A percentile compares a stretch with the other conserved stretches of the same genome.
These are phyloP conservation scores for Ogataea trehalophila DNA, from an alignment of 805 yeast genomes.

Conservation along the genomic window DNA sequence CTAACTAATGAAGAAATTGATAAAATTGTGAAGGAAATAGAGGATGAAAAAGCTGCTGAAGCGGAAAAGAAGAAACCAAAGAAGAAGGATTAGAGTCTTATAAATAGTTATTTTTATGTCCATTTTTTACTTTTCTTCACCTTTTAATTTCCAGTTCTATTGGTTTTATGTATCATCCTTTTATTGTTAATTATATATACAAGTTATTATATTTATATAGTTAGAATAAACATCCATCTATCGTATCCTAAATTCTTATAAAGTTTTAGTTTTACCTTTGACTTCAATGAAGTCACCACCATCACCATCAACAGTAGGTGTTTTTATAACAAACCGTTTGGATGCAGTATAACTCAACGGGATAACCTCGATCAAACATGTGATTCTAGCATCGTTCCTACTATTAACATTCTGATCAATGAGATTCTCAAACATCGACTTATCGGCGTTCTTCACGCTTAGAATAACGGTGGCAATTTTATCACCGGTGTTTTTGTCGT, in stretches of 20 bases:
- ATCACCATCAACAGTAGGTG: slow-evolving; percentile 16
- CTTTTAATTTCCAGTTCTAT: not conserved
- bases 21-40: slow-evolving; percentile 72
- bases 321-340: slow-evolving; percentile 21
- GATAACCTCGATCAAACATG: slow-evolving; percentile 24
- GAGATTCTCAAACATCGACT: slow-evolving; percentile 15
- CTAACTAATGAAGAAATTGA: slow-evolving; percentile 70
- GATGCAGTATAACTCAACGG: slow-evolving; percentile 17
- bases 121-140: not conserved
- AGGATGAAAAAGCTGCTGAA: slow-evolving; percentile 81
- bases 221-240: no score
- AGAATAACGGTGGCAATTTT: slow-evolving; percentile 24
- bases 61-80: slow-evolving; percentile 65
- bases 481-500: slow-evolving; percentile 19
- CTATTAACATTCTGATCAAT: slow-evolving; percentile 23
- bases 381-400: slow-evolving; percentile 16
- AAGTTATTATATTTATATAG: not conserved
- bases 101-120: not conserved
- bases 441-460: slow-evolving; percentile 16
- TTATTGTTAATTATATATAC: slow-evolving; percentile 1
- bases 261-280: slow-evolving; percentile 25
- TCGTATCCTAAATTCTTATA: slow-evolving; percentile 1
- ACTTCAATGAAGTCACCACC: slow-evolving; percentile 24
- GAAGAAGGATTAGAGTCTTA: slow-evolving; percentile 15
- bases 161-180: not conserved